These are phyloP conservation scores for Ilyonectria robusta DNA, from an alignment of 2,329 filamentous ascomycete genomes.

Conservation along the genomic window DNA sequence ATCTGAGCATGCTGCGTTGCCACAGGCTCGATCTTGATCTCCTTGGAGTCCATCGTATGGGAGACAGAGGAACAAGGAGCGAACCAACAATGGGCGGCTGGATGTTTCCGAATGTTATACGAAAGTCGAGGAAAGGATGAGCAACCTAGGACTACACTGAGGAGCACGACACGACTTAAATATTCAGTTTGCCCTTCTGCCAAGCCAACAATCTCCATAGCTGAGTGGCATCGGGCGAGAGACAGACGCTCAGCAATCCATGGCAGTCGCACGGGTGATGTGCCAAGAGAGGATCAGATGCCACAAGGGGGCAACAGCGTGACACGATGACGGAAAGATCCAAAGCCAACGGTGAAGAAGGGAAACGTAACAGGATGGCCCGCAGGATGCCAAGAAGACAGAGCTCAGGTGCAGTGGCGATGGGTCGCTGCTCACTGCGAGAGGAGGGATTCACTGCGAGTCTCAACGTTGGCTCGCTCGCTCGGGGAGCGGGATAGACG, in stretches of 20 bases:
- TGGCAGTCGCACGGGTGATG: slow-evolving; percentile 22
- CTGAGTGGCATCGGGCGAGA: slow-evolving; percentile 6
- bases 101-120: slow-evolving; percentile 15
- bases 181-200: slow-evolving; percentile 21
- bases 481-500: slow-evolving; percentile 36
- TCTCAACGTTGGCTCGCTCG: slow-evolving; percentile 18
- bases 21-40: slow-evolving; percentile 36
- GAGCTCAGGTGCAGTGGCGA: slow-evolving; percentile 31
- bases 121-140: slow-evolving; percentile 20
- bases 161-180: slow-evolving; percentile 12
- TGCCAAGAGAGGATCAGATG: slow-evolving; percentile 33
- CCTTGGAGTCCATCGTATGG: slow-evolving; percentile 37
- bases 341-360: slow-evolving; percentile 29
- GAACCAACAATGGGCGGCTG: slow-evolving; percentile 1
- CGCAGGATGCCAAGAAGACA: slow-evolving; percentile 37
- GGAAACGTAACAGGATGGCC: slow-evolving; percentile 41
- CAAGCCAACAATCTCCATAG: slow-evolving; percentile 32
- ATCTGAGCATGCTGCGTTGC: neutral
- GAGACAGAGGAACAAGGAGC: slow-evolving; percentile 8
- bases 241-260: slow-evolving; percentile 20
- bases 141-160: neutral
- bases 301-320: slow-evolving; percentile 35
- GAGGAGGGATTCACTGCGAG: too few relatives aligned
- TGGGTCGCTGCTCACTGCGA: neutral
- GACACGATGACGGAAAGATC: slow-evolving; percentile 26